Conservation (phyloP, 108 stramenopile genomes). For the Cyclotella choctawhatcheeana region DNA sequence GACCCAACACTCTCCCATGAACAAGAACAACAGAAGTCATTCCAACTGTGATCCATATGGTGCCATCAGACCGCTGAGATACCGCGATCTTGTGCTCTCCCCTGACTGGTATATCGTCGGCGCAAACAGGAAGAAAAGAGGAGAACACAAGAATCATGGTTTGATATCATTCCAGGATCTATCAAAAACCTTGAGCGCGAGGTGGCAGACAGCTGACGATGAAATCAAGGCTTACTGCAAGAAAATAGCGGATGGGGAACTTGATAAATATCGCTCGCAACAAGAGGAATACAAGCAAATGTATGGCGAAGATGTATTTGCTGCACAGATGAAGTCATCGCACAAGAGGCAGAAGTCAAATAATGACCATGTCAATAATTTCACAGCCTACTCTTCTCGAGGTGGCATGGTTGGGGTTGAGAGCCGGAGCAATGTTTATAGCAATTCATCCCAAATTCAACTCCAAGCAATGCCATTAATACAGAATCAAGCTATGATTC, state of each 20-base stretch:
- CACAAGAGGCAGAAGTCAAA: no score
- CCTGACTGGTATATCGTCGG: slow-evolving; percentile 3
- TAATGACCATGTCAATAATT: no score
- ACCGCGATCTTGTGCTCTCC: slow-evolving; percentile 7
- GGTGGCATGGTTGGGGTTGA: no score
- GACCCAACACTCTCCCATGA: no score
- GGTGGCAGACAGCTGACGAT: not conserved
- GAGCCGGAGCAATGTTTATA: no score
- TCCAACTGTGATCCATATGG: not conserved
- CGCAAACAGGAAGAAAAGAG: slow-evolving; percentile 5
- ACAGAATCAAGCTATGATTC: no score
- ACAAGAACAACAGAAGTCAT: not conserved
- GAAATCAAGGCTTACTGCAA: slow-evolving; percentile 3
- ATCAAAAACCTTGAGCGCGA: not conserved
- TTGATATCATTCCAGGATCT: slow-evolving; percentile 5
- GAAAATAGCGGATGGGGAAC: slow-evolving; percentile 1
- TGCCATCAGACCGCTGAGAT: slow-evolving; percentile 2
- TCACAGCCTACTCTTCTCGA: no score
- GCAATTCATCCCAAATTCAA: no score
- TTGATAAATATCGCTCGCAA: not conserved
- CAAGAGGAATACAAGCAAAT: slow-evolving; percentile 1
- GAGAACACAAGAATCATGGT: slow-evolving; percentile 14
- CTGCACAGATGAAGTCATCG: not conserved
- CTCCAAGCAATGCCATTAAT: no score
- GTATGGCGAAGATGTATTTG: not conserved